Base-by-base conservation (phyloP, 495 filamentous ascomycete genomes). In the Amorphotheca resinae region DNA sequence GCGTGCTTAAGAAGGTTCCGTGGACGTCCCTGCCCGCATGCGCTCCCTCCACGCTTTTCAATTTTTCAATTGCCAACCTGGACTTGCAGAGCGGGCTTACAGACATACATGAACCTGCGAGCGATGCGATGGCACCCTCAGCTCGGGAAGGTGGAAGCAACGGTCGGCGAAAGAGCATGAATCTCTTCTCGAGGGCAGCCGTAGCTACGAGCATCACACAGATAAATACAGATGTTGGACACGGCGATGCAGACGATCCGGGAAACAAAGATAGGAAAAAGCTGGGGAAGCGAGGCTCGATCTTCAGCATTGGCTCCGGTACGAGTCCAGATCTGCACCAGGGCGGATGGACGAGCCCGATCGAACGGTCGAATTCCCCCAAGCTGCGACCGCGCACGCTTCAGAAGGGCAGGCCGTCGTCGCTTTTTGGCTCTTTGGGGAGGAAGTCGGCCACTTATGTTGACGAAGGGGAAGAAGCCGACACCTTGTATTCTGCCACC, bases 401-500 rank as follows among this genome's bases (percentile, higher is more conserved):
- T 18, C 44, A 48, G 37, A 57, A 57, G 22, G 48, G 50, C 22
- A 20, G 51, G 23, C 54, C 54, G 23, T 17, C 41, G 6, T 51
- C 48, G 7, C 30, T 57, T 9, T 57, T 57, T 34, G 54, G 54
- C 18, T 54, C 51, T n/a, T 18, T 57, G 22, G 54, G 54, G 11
- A 45, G 44, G 30, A 49, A 38, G 22, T 54, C 51, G 1, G 40
- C 46, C 1, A 35, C 16, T 16, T n/a, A 43, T 22, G 42, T 50
- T 7, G 48, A 48, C 1, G 54, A 56, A 30, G 45, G 32, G 23
- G 49, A 47, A 17, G 50, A 47, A 17, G 15, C 32, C 15, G 45
- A 50, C n/a, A 41, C 35, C 6, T 22, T 53, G 12, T 11, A 38
- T 32, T 17, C 17, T 5, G 20, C 40, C 5, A 40, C 49, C 11